Evolutionary conservation across 225 moss, liverwort and hornwort genomes (phyloP).

Genomic region (Sphagnum contortum): DNA sequence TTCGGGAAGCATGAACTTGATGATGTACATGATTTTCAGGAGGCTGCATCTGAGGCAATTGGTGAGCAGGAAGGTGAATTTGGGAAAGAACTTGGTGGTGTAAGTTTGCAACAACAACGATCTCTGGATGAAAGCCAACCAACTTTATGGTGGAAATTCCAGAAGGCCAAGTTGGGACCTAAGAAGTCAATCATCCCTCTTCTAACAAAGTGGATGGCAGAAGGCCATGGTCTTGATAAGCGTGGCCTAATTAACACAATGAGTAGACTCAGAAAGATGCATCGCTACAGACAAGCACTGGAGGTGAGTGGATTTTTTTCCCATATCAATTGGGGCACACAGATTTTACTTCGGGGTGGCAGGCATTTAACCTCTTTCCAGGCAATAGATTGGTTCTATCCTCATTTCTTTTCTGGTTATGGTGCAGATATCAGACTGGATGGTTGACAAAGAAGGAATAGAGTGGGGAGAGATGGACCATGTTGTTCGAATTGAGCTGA

Average conservation of each 20-base stretch:
- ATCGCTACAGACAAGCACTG: constrained; percentile 44
- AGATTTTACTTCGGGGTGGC: too few relatives aligned
- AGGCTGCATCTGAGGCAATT: too few relatives aligned
- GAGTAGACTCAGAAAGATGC: constrained; percentile 36
- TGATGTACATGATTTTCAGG: too few relatives aligned
- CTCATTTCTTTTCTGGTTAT: constrained; percentile 2
- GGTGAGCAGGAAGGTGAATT: too few relatives aligned
- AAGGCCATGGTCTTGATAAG: constrained; percentile 41
- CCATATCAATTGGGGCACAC: too few relatives aligned
- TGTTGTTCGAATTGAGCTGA: constrained; percentile 44
- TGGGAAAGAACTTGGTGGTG: too few relatives aligned
- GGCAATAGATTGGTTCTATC: too few relatives aligned
- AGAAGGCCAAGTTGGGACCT: constrained; percentile 24
- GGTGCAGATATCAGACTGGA: constrained; percentile 50
- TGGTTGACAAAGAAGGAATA: constrained; percentile 29
- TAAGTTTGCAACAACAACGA: too few relatives aligned
- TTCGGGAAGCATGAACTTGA: too few relatives aligned
- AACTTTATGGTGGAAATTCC: constrained; percentile 40
- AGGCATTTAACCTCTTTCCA: too few relatives aligned
- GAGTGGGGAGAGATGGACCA: constrained; percentile 28
- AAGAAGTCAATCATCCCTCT: constrained; percentile 31
- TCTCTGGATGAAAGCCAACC: constrained; percentile 15
- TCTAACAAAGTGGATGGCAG: constrained; percentile 38
- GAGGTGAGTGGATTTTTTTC: constrained; percentile 24
- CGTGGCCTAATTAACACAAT: constrained; percentile 28